Percentiles rank a stretch among this genome's conserved stretches.
These are phyloP conservation scores for Galerina marginata DNA, from an alignment of 768 basidiomycete species.

Conservation along the genomic window DNA sequence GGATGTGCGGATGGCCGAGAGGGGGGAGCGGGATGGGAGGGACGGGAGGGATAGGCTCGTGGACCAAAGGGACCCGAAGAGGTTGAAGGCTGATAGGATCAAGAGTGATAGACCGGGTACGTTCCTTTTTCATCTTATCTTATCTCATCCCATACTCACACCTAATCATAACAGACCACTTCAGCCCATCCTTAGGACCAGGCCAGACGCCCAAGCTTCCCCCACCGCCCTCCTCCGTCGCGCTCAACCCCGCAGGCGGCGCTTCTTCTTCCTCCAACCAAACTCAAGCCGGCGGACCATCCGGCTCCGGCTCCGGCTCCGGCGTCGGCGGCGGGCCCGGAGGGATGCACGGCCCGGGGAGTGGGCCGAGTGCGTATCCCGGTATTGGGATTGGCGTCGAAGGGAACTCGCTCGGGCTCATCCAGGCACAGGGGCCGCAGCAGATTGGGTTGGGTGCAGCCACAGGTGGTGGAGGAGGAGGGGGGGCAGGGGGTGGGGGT, in stretches of 20 bases:
- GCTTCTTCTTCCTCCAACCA: constrained; percentile 28
- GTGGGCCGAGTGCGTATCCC: background rate
- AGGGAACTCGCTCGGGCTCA: too few relatives aligned
- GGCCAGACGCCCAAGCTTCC: constrained; percentile 45
- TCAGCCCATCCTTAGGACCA: constrained; percentile 42
- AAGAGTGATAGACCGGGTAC: constrained; percentile 44
- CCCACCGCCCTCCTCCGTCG: constrained; percentile 33
- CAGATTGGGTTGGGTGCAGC: background rate
- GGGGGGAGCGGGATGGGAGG: constrained; percentile 16
- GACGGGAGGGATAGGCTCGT: constrained; percentile 38
- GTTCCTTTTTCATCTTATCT: background rate
- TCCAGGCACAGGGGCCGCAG: too few relatives aligned
- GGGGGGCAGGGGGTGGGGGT: background rate
- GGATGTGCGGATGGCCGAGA: constrained; percentile 24
- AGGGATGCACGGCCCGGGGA: constrained; percentile 14
- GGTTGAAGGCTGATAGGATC: constrained; percentile 53
- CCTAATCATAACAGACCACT: constrained; percentile 35
- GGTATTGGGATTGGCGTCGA: background rate
- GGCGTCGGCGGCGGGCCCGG: constrained; percentile 10
- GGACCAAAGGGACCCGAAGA: constrained; percentile 62
- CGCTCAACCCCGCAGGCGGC: constrained; percentile 22
- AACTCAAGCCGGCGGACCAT: background rate
- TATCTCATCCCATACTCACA: background rate
- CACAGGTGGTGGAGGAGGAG: background rate
- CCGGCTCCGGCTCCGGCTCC: background rate